Conservation (phyloP, 2,329 filamentous ascomycete genomes). For the Berkeleyomyces rouxiae region DNA sequence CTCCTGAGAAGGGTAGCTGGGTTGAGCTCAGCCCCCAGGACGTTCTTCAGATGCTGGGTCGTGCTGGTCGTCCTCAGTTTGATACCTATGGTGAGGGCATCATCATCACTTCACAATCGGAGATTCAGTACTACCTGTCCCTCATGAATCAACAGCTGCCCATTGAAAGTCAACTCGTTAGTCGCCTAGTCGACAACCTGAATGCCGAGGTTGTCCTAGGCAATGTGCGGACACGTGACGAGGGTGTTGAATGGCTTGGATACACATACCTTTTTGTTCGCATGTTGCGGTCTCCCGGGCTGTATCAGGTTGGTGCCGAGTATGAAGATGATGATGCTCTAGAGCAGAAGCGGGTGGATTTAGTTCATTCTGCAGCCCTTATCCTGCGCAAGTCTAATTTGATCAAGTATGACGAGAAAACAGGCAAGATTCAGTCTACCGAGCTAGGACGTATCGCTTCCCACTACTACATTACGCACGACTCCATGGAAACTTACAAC, state of each 20-base stretch:
- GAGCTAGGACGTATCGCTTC: conserved; percentile 92
- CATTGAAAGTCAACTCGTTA: conserved; percentile 91
- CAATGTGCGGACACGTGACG: conserved; percentile 78
- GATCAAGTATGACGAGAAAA: conserved; percentile 89
- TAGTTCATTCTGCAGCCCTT: conserved; percentile 82
- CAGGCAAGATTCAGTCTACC: conserved; percentile 72
- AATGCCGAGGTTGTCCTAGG: conserved; percentile 94
- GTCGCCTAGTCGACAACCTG: conserved; percentile 83
- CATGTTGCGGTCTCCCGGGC: conserved; percentile 85
- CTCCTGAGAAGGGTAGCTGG: conserved; percentile 96
- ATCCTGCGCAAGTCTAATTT: conserved; percentile 77
- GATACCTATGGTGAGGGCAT: conserved; percentile 98
- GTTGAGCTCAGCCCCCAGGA: conserved; percentile 95
- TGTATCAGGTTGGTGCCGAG: conserved; percentile 91
- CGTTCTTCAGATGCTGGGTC: conserved; percentile 94
- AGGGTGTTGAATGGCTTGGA: conserved; percentile 96
- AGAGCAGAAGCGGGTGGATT: conserved; percentile 93
- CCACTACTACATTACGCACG: conserved; percentile 95
- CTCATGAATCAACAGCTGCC: conserved; percentile 93
- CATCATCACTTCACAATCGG: conserved; percentile 87
- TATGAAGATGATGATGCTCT: conserved; percentile 84
- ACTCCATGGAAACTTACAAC: conserved; percentile 94
- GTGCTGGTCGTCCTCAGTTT: conserved; percentile 89
- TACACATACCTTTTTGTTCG: conserved; percentile 97
- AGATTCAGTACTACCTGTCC: conserved; percentile 95